phyloP scores from a whole-genome alignment of 352 stramenopile species.

The Phytophthora vignae region DNA sequence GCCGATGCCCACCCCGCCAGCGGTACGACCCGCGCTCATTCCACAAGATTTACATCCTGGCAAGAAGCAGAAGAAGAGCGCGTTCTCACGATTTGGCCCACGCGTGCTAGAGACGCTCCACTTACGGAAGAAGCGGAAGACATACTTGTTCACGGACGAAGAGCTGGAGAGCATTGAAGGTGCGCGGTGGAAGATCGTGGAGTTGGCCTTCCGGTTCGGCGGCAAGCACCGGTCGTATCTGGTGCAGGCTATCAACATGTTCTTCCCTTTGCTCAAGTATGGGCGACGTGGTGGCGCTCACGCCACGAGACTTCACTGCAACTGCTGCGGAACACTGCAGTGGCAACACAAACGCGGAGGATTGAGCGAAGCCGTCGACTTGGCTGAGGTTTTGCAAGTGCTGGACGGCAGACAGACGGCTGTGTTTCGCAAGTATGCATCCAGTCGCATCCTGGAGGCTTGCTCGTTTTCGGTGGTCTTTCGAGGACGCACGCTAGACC shows the following conservation, averaged over 20 bases:
- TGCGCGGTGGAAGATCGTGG: conserved; percentile 87
- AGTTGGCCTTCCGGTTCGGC: conserved; percentile 86
- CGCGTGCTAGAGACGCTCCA: conserved; percentile 63
- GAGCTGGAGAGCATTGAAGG: conserved; percentile 83
- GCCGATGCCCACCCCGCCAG: conserved; percentile 14
- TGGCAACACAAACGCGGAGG: conserved; percentile 88
- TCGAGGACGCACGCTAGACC: conserved; percentile 73
- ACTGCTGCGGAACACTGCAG: conserved; percentile 81
- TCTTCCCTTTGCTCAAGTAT: conserved; percentile 84
- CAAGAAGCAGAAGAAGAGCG: conserved; percentile 59
- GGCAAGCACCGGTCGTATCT: conserved; percentile 87
- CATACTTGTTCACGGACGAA: conserved; percentile 82
- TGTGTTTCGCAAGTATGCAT: conserved; percentile 83
- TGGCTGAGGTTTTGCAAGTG: conserved; percentile 76
- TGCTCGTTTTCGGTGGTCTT: conserved; percentile 86
- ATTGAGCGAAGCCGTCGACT: conserved; percentile 74
- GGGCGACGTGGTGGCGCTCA: conserved; percentile 76
- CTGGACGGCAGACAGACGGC: conserved; percentile 72
- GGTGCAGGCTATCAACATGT: conserved; percentile 90
- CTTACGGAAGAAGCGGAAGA: conserved; percentile 77
- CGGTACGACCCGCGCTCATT: conserved; percentile 14
- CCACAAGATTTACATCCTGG: conserved; percentile 23
- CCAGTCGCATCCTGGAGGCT: conserved; percentile 45
- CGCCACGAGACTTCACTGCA: conserved; percentile 79
- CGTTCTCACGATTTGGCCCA: conserved; percentile 66